These are phyloP conservation scores for Cladosporium sphaerospermum DNA, from an alignment of 2,329 filamentous ascomycete species.

Conservation along the genomic window DNA sequence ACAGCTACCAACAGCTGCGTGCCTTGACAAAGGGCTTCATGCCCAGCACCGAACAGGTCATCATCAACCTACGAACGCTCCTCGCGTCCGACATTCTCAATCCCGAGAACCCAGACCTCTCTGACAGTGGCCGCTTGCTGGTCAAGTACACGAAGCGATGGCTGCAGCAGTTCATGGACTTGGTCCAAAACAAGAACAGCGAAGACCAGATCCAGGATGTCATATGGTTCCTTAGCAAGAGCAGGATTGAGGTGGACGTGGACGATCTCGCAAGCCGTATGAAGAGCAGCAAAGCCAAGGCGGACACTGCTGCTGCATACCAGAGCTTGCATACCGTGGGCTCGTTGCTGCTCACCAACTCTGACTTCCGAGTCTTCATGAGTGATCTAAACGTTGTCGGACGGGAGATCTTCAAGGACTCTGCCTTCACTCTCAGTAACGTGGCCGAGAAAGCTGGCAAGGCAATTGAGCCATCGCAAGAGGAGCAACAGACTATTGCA, in stretches of 20 bases:
- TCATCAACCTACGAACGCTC: constrained; percentile 72
- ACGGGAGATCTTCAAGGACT: constrained; percentile 79
- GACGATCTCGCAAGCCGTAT: constrained; percentile 57
- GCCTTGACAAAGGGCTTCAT: constrained; percentile 80
- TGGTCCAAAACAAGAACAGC: constrained; percentile 75
- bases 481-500: constrained; percentile 52
- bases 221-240: constrained; percentile 74
- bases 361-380: constrained; percentile 81
- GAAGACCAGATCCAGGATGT: constrained; percentile 86
- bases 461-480: constrained; percentile 61
- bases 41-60: constrained; percentile 81
- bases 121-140: constrained; percentile 67
- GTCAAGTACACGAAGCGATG: constrained; percentile 66
- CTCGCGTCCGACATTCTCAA: constrained; percentile 74
- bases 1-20: constrained; percentile 84
- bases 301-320: constrained; percentile 69
- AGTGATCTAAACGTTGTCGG: constrained; percentile 72
- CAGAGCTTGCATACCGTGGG: constrained; percentile 77
- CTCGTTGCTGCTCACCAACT: constrained; percentile 79
- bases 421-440: constrained; percentile 69
- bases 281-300: constrained; percentile 57
- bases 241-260: constrained; percentile 63
- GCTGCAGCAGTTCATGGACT: constrained; percentile 73
- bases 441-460: constrained; percentile 70
- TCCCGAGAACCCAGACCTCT: constrained; percentile 66